Evolutionary conservation across 352 stramenopile genomes (phyloP), one percentile per base, ranked within the genome.

Genomic region (Phytopythium mirpurense): DNA sequence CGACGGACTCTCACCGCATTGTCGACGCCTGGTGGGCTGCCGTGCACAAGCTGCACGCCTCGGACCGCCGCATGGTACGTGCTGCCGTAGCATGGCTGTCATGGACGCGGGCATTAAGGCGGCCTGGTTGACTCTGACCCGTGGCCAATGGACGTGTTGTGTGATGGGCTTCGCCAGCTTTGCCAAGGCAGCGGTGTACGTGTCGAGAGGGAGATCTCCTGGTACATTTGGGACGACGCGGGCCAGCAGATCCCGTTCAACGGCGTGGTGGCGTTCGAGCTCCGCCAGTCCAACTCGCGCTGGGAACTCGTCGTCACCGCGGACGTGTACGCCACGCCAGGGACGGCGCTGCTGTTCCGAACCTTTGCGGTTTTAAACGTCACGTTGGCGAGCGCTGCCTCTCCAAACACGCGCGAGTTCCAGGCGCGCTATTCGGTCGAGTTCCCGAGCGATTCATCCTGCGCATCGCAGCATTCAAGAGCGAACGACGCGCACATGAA

Each of bases 391-490:
- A 11, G 23, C 6, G 0, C 44, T 19, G 19, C 26, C 1, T 5
- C 44, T 11, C 0, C 16, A 4, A 26, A 12, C 2, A 9, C 27
- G 26, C 38, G 45, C 27, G 19, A 40, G 27, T 38, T 51, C 9
- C 24, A 38, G 21, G 45, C 26, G 6, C 45, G 29, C 11, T 51
- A 51, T n/a, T 51, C 15, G 45, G n/a, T 51, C 11, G n/a, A 26
- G 7, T 36, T 38, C 18, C 9, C 29, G 5, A 10, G 11, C 18
- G 27, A n/a, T 15, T n/a, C n/a, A n/a, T n/a, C n/a, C n/a, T n/a
- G n/a, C n/a, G n/a, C n/a, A n/a, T n/a, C n/a, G 7, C 16, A 21
- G 42, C 24, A 21, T 9, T 21, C 27, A 10, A 16, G 27, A 15
- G 18, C 3, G 29, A 38, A 38, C 26, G 15, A 38, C 9, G n/a